These are phyloP conservation scores for Flagelloscypha sp. DNA, from an alignment of 768 basidiomycete genomes.

Conservation along the genomic window DNA sequence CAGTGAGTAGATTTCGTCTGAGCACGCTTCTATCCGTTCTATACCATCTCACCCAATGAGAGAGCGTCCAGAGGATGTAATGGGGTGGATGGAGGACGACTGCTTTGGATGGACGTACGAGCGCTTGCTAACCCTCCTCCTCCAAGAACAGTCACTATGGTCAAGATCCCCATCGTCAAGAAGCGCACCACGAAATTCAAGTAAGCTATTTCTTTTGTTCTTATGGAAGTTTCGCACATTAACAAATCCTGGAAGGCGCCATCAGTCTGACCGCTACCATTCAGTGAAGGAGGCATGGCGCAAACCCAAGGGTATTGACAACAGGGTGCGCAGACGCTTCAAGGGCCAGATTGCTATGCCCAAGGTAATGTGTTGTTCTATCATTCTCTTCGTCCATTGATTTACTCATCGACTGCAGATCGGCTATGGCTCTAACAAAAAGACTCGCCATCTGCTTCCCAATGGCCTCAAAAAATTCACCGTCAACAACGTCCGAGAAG, in stretches of 20 bases:
- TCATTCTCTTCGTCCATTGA: background rate
- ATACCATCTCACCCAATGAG: too few species aligned
- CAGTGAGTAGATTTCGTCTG: too few species aligned
- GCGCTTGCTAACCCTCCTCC: too few species aligned
- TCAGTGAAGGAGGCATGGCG: slow-evolving; percentile 98
- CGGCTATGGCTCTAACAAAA: slow-evolving; percentile 73
- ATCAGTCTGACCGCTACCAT: slow-evolving; percentile 97
- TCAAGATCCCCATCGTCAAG: slow-evolving; percentile 74
- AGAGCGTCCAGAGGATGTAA: too few species aligned
- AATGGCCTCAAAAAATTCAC: slow-evolving; percentile 94
- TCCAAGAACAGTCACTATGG: too few species aligned
- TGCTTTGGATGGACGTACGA: too few species aligned
- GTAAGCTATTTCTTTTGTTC: slow-evolving; percentile 36
- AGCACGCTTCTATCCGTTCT: too few species aligned
- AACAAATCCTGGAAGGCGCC: slow-evolving; percentile 53
- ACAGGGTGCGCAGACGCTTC: slow-evolving; percentile 91
- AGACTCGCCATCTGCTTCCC: slow-evolving; percentile 94
- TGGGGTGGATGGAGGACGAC: too few species aligned
- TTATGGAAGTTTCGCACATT: slow-evolving; percentile 7
- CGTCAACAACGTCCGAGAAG: slow-evolving; percentile 87
- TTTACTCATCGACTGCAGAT: slow-evolving; percentile 27
- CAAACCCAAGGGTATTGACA: slow-evolving; percentile 99
- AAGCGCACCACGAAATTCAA: slow-evolving; percentile 98
- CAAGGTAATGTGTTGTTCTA: slow-evolving; percentile 55
- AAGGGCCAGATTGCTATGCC: slow-evolving; percentile 97